Evolutionary conservation across 2,329 filamentous ascomycete species (phyloP), one percentile per base, ranked within the genome.

Genomic region (Drechslerella dactyloides): DNA sequence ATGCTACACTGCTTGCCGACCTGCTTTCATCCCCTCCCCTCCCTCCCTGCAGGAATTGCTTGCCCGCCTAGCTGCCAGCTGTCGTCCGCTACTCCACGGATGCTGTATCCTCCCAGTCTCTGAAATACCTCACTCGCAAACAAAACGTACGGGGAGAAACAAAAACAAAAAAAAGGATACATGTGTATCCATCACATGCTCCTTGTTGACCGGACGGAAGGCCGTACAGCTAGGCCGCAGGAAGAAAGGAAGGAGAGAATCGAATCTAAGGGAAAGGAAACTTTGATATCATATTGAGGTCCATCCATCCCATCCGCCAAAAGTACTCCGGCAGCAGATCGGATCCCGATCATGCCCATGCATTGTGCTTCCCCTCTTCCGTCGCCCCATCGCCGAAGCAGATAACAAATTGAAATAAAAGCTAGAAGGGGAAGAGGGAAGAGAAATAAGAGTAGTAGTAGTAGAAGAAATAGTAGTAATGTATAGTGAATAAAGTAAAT

Each of bases 151-250:
- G 13, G 15, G 37, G 15, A 15, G 2, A 13, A 42, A 42, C 3
- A 13, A 17, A 42, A 15, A 42, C n/a, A 42, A 13, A 42, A 42
- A 42, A 42, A 48, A 48, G 8, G n/a, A 48, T 48, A 48, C 44
- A 48, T 21, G 17, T 23, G 44, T 48, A 48, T 5, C n/a, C 44
- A 48, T 48, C 44, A 48, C 44, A 48, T 48, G 44, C 44, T 15
- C 3, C 11, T 42, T 13, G 37, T 13, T 15, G 4, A 42, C 37
- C 11, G 13, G n/a, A 13, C 17, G 8, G 44, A 48, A 10, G 19
- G 3, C 5, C 44, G 19, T 19, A 42, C 37, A 42, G n/a, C 40
- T 19, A 23, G 11, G 17, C 6, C 21, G 17, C 44, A 48, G 19
- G n/a, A 4, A 21, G 21, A 23, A 19, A 48, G 44, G 19, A 19